Evolutionary conservation across 768 basidiomycete genomes (phyloP), one percentile per base, ranked within the genome.

Genomic region (Lactarius akahatsu): DNA sequence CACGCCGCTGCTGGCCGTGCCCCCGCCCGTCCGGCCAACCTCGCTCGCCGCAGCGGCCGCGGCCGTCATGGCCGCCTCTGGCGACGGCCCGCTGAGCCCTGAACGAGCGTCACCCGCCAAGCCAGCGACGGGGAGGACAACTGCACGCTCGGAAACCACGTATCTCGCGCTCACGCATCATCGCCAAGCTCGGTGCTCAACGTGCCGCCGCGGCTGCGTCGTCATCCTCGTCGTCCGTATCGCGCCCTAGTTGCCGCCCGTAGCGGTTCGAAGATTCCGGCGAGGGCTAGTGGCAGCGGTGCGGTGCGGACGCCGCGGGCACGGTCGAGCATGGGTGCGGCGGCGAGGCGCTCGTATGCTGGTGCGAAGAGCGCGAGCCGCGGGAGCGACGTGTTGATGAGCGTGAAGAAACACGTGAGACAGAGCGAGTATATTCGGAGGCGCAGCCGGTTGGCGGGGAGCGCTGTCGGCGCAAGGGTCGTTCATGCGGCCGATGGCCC

Each of bases 91-190:
- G 28, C 26, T 66, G 26, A 61, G 58, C 28, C n/a, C 26, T 34
- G 55, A 38, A 63, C 62, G 23, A 6, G 9, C 20, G 4, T 28
- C 18, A 0, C 1, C 34, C 18, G 15, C 30, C 5, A 45, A 45
- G 50, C 11, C 41, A 9, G 65, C 71, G 11, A 71, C 74, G 20
- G 70, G 70, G 71, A 18, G 77, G 75, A 62, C 72, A 72, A 5
- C 78, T 64, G 77, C 23, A 79, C 32, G 80, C 82, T 10, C 83
- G 89, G 64, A 87, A 86, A 73, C 91, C 91, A 4, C 84, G 90
- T 9, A 90, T 93, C 69, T 93, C 91, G 52, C 84, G 92, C 45
- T 90, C 90, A 32, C 88, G 87, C 67, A 89, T 93, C 47, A 91
- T 92, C 55, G 89, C 91, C 0, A 85, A 82, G 70, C 78, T 92